phyloP scores from a whole-genome alignment of 2,329 filamentous ascomycete species.

The Tolypocladium ovalisporum region DNA sequence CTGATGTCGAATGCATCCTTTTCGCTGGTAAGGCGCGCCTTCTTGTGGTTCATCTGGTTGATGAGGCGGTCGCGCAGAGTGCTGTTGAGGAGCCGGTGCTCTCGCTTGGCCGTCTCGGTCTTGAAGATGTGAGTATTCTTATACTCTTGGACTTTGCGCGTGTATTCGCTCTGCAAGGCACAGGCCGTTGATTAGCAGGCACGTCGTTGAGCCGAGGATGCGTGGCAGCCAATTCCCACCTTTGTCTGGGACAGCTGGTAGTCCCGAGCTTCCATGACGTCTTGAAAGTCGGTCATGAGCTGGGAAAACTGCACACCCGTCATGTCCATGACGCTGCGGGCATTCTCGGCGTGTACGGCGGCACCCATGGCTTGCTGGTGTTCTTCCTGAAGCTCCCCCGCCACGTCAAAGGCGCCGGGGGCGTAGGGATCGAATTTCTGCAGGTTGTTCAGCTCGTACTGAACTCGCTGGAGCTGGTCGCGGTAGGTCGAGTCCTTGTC shows the following conservation, averaged over 20 bases:
- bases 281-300: constrained; percentile 79
- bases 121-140: constrained; percentile 50
- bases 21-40: constrained; percentile 51
- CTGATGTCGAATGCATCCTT: constrained; percentile 59
- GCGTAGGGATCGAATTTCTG: constrained; percentile 75
- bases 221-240: constrained; percentile 39
- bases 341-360: constrained; percentile 26
- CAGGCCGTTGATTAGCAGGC: constrained; percentile 4
- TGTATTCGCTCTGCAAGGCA: constrained; percentile 44
- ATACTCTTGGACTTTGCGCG: constrained; percentile 49
- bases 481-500: constrained; percentile 79
- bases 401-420: constrained; percentile 60
- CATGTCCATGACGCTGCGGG: constrained; percentile 53
- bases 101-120: constrained; percentile 49
- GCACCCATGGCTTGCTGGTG: constrained; percentile 35
- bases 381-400: constrained; percentile 50
- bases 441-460: constrained; percentile 79
- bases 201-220: neutral
- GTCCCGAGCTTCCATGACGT: constrained; percentile 79
- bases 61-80: constrained; percentile 58
- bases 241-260: constrained; percentile 69
- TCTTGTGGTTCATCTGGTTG: constrained; percentile 54
- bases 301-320: constrained; percentile 77
- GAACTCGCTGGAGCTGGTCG: constrained; percentile 82
- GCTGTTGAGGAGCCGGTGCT: constrained; percentile 46